These are phyloP conservation scores for Sporothrix humicola DNA, from an alignment of 2,329 filamentous ascomycete genomes.

Conservation along the genomic window DNA sequence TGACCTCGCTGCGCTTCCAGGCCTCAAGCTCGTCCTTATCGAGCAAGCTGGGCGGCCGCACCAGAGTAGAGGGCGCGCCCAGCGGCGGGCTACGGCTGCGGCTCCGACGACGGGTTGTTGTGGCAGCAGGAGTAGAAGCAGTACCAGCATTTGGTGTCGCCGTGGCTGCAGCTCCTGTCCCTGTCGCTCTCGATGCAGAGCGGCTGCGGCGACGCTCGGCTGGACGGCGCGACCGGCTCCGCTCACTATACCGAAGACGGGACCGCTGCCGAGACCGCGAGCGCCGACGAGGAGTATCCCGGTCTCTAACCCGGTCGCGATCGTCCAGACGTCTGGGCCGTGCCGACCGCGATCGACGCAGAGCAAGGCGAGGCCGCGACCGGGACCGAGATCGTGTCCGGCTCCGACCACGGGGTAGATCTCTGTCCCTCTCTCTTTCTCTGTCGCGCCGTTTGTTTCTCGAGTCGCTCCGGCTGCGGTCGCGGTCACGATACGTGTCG, in stretches of 20 bases:
- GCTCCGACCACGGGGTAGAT: slow-evolving; percentile 22
- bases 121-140: background rate
- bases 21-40: slow-evolving; percentile 59
- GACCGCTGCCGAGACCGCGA: slow-evolving; percentile 32
- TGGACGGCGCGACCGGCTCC: slow-evolving; percentile 34
- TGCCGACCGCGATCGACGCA: slow-evolving; percentile 15
- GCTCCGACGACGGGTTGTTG: slow-evolving; percentile 41
- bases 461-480: slow-evolving; percentile 31
- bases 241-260: background rate
- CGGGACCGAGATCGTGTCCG: slow-evolving; percentile 32
- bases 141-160: background rate
- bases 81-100: slow-evolving; percentile 49
- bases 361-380: background rate
- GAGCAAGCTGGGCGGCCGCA: slow-evolving; percentile 49
- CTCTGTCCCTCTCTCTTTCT: slow-evolving; percentile 13
- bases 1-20: slow-evolving; percentile 66
- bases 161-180: slow-evolving; percentile 28
- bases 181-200: slow-evolving; percentile 41
- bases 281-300: background rate
- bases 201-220: slow-evolving; percentile 40
- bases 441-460: slow-evolving; percentile 19
- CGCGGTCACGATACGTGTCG: slow-evolving; percentile 31
- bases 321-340: slow-evolving; percentile 23
- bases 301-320: slow-evolving; percentile 8
- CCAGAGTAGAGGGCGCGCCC: slow-evolving; percentile 33